phyloP scores from a whole-genome alignment of 2,329 filamentous ascomycete species.

The Pseudocercospora eumusae region DNA sequence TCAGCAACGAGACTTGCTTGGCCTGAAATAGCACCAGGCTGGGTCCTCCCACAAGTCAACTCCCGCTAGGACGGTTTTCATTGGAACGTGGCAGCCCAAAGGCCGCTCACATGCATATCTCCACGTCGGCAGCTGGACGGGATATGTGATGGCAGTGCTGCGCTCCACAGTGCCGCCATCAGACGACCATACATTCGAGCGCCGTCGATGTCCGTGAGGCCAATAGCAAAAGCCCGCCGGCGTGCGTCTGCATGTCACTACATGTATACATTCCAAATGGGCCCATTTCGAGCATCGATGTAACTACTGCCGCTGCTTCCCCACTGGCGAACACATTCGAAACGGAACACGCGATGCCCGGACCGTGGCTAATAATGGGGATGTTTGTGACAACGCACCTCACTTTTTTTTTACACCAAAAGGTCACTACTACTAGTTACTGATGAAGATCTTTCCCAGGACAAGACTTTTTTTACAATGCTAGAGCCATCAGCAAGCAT shows the following conservation, averaged over 20 bases:
- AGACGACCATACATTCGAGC: background rate
- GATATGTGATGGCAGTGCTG: slow-evolving; percentile 5
- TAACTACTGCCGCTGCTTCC: background rate
- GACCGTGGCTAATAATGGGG: background rate
- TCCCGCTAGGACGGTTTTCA: background rate
- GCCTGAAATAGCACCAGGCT: slow-evolving; percentile 1
- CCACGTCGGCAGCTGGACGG: slow-evolving; percentile 2
- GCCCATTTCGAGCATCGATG: background rate
- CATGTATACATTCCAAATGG: slow-evolving; percentile 10
- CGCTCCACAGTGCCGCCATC: slow-evolving; percentile 6
- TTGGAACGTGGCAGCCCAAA: slow-evolving; percentile 2
- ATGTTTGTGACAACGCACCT: background rate
- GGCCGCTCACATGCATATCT: background rate
- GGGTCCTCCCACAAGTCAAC: background rate
- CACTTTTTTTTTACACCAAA: background rate
- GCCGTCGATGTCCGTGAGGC: slow-evolving; percentile 7
- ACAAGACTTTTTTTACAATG: background rate
- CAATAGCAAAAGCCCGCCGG: background rate
- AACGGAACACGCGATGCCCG: slow-evolving; percentile 1
- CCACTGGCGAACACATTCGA: slow-evolving; percentile 5
- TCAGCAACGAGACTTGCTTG: background rate
- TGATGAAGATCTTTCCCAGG: background rate
- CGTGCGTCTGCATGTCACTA: slow-evolving; percentile 1
- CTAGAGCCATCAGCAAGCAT: background rate
- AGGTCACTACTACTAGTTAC: too few relatives aligned